Base-by-base conservation (phyloP, 306 rosid species). In the Medicago truncatula region DNA sequence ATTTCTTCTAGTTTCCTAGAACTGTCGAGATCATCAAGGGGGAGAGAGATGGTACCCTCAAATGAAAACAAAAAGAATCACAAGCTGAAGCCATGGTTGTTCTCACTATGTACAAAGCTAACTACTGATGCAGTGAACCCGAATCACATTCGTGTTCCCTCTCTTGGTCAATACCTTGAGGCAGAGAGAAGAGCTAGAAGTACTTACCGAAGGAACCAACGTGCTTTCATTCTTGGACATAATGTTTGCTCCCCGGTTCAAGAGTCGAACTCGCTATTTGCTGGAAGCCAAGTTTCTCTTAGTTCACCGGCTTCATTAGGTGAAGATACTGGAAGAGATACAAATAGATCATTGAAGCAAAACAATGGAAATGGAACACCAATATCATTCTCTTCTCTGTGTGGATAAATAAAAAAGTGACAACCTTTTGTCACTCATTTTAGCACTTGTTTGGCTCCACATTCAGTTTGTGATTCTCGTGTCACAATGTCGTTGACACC, bases 121-220 rank as follows among this genome's bases (percentile, higher is more conserved):
- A 82, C 85, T 2, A 88, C 89, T 0, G 96, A 88, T 43, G 89
- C 84, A 1, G 85, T 90, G 63, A 69, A 18, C 0, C 16, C 18
- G 41, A 71, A 62, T 31, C 59, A 47, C 64, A 69, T 82, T 23
- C 53, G 38, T 67, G 71, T 83, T 70, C 92, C 88, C 16, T 92
- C 94, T 5, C 96, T 92, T 14, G 91, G 89, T 68, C 89, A 86
- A 76, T 85, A 83, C 78, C 98, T 92, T n/a, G 79, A 87, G 47
- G 88, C 82, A 56, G 98, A 90, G 78, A 88, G 92, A 53, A 79
- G 81, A 77, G 77, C 78, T 11, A 66, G 82, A 49, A 44, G 66
- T 46, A 43, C 40, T 31, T 74, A 18, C 57, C 73, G 81, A 79
- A 85, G 81, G 77, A 86, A 38, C 70, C 77, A 78, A 23, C 72